phyloP scores from a whole-genome alignment of 2,329 filamentous ascomycete genomes.

The Cadophora sp. region DNA sequence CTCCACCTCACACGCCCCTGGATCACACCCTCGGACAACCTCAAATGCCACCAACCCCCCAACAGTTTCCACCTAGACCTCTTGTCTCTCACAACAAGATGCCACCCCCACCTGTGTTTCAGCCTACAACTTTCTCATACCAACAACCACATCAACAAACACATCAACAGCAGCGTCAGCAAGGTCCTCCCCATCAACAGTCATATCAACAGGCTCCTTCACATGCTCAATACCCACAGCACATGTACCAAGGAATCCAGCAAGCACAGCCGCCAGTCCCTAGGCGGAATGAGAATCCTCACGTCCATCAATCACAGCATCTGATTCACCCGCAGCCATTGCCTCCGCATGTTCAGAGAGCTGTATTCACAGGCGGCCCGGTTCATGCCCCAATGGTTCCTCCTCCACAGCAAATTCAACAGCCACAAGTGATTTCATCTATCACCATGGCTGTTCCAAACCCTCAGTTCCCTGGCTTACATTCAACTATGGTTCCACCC shows the following conservation, averaged over 20 bases:
- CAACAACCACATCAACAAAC: conserved; percentile 30
- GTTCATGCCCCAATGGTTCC: conserved; percentile 43
- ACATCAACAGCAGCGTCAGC: conserved; percentile 20
- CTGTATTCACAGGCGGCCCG: conserved; percentile 52
- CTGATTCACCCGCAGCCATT: conserved; percentile 46
- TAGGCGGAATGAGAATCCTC: conserved; percentile 36
- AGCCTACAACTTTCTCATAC: conserved; percentile 39
- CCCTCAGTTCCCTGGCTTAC: conserved; percentile 39
- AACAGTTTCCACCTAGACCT: conserved; percentile 60
- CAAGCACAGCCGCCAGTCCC: conserved; percentile 22
- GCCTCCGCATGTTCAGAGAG: conserved; percentile 62
- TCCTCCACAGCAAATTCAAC: conserved; percentile 40
- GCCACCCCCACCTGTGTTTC: conserved; percentile 56
- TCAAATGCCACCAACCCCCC: conserved; percentile 62
- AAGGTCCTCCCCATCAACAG: conserved; percentile 28
- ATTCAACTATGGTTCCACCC: conserved; percentile 39
- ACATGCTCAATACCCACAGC: conserved; percentile 17
- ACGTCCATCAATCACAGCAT: conserved; percentile 42
- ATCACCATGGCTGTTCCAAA: conserved; percentile 25
- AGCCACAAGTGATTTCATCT: conserved; percentile 18
- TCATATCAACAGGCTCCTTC: conserved; percentile 22
- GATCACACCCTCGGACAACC: conserved; percentile 59
- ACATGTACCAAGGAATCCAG: conserved; percentile 22
- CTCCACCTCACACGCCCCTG: conserved; percentile 57
- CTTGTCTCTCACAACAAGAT: conserved; percentile 50